A percentile compares a stretch with the other conserved stretches of the same genome.
These are phyloP conservation scores for Colletotrichum nymphaeae DNA, from an alignment of 2,329 filamentous ascomycete species.

Conservation along the genomic window DNA sequence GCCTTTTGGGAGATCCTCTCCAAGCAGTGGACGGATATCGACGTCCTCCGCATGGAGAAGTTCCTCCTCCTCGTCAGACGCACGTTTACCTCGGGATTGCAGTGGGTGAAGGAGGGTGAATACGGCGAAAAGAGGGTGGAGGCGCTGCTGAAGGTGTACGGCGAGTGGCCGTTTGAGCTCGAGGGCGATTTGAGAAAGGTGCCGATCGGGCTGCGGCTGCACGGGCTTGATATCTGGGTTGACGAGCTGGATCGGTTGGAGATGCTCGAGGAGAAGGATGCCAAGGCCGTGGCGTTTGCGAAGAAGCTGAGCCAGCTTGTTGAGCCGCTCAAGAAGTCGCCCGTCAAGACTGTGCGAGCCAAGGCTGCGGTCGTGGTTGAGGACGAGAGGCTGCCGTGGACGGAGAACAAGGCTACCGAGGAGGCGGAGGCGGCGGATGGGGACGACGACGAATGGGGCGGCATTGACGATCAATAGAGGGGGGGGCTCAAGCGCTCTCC, in stretches of 20 bases:
- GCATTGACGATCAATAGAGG: conserved; percentile 35
- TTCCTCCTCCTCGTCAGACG: conserved; percentile 87
- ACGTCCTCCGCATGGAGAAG: conserved; percentile 88
- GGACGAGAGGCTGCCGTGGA: conserved; percentile 80
- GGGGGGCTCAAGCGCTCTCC: neutral
- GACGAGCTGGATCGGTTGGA: conserved; percentile 86
- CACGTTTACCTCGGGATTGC: conserved; percentile 79
- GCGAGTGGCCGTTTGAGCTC: conserved; percentile 54
- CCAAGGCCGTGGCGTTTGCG: conserved; percentile 59
- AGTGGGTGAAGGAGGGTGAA: conserved; percentile 49
- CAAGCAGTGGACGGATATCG: conserved; percentile 76
- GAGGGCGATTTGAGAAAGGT: conserved; percentile 62
- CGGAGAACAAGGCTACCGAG: conserved; percentile 51
- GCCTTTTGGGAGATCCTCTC: conserved; percentile 70
- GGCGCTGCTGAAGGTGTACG: conserved; percentile 49
- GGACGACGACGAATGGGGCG: conserved; percentile 47
- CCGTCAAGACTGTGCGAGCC: conserved; percentile 77
- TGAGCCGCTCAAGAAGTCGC: conserved; percentile 65
- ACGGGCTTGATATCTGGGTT: conserved; percentile 90
- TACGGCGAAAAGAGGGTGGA: conserved; percentile 47
- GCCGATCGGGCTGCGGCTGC: conserved; percentile 86
- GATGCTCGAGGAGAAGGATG: conserved; percentile 55
- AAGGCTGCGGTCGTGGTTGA: conserved; percentile 76
- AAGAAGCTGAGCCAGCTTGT: conserved; percentile 65
- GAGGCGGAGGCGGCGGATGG: conserved; percentile 46